Base-by-base conservation (phyloP, 192 early-diverging fungal genomes). In the Coemansia asiatica region DNA sequence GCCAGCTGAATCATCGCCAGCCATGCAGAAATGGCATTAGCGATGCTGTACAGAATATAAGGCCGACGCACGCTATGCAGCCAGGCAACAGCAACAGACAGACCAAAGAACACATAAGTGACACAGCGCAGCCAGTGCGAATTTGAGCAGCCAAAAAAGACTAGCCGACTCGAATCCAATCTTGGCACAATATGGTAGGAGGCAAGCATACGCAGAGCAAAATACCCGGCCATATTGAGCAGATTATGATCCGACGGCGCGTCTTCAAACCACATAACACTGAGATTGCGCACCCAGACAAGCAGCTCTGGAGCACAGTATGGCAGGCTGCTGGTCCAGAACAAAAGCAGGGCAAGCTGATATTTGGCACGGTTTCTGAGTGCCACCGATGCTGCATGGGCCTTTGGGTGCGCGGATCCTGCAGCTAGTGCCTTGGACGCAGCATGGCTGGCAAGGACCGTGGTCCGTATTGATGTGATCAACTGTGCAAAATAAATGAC, bases 221-320 rank as follows among this genome's bases (percentile, higher is more conserved):
- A 84, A 60, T 77, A 84, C 21, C 68, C 72, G 19, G 56, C 64
- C 64, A 75, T 73, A 46, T 68, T 69, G 2, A 63, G 48, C 38
- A 69, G 38, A 57, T 69, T 87, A 63, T 93, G 90, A 56, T 90
- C 90, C 2, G 89, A 91, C 16, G 91, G 87, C 15, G 91, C 90
- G 13, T 90, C 90, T 26, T 87, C 91, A 63, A 88, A 90, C 91
- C 91, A 93, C 61, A 88, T 71, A 9, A 93, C 91, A 19, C 88
- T 86, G 35, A 93, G 64, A 61, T 93, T 93, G 25, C 90, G 80
- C 59, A 90, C 88, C 91, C 91, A 93, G 5, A 93, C 89, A 60
- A 91, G 79, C 9, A 93, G 75, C 55, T 90, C 89, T 0, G 91
- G 89, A n/a, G 83, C 65, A 69, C 87, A 90, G 64, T 88, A 90